Conservation (phyloP, 2,329 filamentous ascomycete species). For the Mycosphaerella arachidis region DNA sequence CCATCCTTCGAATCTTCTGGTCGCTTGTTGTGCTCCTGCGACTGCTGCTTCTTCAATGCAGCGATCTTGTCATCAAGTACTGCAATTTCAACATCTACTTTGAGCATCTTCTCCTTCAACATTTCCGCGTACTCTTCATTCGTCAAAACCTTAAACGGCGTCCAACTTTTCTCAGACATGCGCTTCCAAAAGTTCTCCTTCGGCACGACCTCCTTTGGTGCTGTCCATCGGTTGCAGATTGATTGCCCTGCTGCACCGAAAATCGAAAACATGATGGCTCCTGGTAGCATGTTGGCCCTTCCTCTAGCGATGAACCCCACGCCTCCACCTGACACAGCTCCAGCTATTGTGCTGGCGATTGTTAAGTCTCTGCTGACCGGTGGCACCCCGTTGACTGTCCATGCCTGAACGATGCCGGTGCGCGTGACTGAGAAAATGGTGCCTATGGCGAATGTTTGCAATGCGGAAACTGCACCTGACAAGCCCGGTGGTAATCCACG, state of each 20-base stretch:
- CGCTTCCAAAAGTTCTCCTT: conserved; percentile 43
- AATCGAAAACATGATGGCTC: conserved; percentile 55
- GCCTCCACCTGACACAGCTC: conserved; percentile 57
- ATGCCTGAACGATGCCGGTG: conserved; percentile 36
- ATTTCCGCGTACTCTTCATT: conserved; percentile 70
- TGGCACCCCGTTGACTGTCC: conserved; percentile 18
- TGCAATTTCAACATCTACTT: conserved; percentile 71
- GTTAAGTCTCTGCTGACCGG: conserved; percentile 50
- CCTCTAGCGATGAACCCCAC: conserved; percentile 57
- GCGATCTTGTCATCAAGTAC: conserved; percentile 72
- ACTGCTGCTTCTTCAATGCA: conserved; percentile 37
- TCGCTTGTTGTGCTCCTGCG: background rate
- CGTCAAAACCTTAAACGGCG: conserved; percentile 64
- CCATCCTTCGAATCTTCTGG: background rate
- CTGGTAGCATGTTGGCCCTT: conserved; percentile 52
- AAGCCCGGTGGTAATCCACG: conserved; percentile 62
- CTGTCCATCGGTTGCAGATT: conserved; percentile 50
- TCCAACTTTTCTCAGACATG: conserved; percentile 61
- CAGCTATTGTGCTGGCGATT: conserved; percentile 65
- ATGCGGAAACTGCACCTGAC: conserved; percentile 66
- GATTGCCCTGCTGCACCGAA: conserved; percentile 56
- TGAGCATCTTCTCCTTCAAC: conserved; percentile 65
- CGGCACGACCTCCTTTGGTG: conserved; percentile 35
- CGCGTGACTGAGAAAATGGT: conserved; percentile 67
- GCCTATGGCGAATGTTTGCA: conserved; percentile 78